Conservation (phyloP, 116 monocot genomes). For the Zostera marina region DNA sequence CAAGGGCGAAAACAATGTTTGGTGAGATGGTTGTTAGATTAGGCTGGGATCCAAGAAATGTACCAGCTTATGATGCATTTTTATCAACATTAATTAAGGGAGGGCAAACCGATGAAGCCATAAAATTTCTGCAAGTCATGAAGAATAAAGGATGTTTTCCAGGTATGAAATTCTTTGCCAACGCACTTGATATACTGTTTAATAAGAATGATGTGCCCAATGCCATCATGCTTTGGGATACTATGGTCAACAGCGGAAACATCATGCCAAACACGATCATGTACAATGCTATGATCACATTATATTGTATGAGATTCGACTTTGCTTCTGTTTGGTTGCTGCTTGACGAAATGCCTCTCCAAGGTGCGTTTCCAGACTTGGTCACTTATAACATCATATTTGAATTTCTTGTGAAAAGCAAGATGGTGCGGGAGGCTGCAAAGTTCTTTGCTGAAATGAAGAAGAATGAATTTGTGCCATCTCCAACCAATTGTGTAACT, state of each 20-base stretch:
- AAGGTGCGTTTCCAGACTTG: conserved; percentile 49
- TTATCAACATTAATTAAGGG: conserved; percentile 43
- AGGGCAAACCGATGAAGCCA: conserved; percentile 27
- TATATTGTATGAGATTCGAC: conserved; percentile 21
- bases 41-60: conserved; percentile 44
- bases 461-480: conserved; percentile 50
- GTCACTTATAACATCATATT: conserved; percentile 55
- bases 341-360: conserved; percentile 69
- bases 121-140: conserved; percentile 71
- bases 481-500: conserved; percentile 25
- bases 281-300: conserved; percentile 47
- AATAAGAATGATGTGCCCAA: conserved; percentile 17
- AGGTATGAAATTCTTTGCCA: conserved; percentile 51
- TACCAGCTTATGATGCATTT: conserved; percentile 57
- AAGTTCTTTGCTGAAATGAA: conserved; percentile 57
- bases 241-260: conserved; percentile 44
- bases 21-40: conserved; percentile 65
- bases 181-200: conserved; percentile 40
- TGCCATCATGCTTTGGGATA: conserved; percentile 41
- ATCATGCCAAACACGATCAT: conserved; percentile 35
- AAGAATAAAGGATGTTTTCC: conserved; percentile 56
- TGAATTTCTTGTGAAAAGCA: conserved; percentile 44
- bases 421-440: conserved; percentile 34
- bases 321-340: conserved; percentile 18
- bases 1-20: conserved; percentile 50